These are phyloP conservation scores for Cutaneotrichosporon cyanovorans DNA, from an alignment of 1,284 basidiomycete species.

Conservation along the genomic window DNA sequence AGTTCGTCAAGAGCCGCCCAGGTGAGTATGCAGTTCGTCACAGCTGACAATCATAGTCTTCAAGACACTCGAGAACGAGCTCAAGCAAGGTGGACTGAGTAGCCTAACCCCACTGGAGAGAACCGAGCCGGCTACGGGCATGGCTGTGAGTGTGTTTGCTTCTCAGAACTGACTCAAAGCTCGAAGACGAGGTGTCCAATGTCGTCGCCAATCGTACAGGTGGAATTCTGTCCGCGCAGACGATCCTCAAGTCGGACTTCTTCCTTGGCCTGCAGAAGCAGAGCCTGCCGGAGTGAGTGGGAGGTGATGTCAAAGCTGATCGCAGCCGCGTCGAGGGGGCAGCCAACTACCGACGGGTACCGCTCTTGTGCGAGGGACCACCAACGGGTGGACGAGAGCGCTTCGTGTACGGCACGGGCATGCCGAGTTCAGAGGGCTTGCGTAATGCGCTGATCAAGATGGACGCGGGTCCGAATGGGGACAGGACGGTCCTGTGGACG, in stretches of 20 bases:
- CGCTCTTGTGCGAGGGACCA: conserved; percentile 53
- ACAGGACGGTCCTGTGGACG: conserved; percentile 76
- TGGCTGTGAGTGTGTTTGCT: conserved; percentile 53
- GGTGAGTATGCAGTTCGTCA: conserved; percentile 35
- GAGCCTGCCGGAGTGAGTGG: conserved; percentile 75
- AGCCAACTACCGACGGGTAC: conserved; percentile 79
- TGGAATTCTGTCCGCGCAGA: conserved; percentile 63
- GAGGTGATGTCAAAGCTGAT: conserved; percentile 2
- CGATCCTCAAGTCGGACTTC: conserved; percentile 93
- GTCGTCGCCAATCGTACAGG: conserved; percentile 80
- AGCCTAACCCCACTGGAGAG: conserved; percentile 79
- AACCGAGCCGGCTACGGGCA: conserved; percentile 61
- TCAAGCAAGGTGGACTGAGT: conserved; percentile 68
- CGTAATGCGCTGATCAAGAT: conserved; percentile 73
- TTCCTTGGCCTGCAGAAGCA: conserved; percentile 93
- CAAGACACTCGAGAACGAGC: conserved; percentile 89
- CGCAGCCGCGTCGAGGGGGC: conserved; percentile 82
- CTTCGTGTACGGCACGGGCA: conserved; percentile 74
- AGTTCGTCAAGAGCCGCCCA: conserved; percentile 70
- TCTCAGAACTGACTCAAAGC: conserved; percentile 12
- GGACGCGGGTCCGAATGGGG: conserved; percentile 64
- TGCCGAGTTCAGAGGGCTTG: conserved; percentile 47
- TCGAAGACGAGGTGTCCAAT: conserved; percentile 74
- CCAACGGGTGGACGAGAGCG: conserved; percentile 49
- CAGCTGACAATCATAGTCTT: conserved; percentile 55